Conservation (phyloP, 2,329 filamentous ascomycete genomes). For the Zasmidium angulare region DNA sequence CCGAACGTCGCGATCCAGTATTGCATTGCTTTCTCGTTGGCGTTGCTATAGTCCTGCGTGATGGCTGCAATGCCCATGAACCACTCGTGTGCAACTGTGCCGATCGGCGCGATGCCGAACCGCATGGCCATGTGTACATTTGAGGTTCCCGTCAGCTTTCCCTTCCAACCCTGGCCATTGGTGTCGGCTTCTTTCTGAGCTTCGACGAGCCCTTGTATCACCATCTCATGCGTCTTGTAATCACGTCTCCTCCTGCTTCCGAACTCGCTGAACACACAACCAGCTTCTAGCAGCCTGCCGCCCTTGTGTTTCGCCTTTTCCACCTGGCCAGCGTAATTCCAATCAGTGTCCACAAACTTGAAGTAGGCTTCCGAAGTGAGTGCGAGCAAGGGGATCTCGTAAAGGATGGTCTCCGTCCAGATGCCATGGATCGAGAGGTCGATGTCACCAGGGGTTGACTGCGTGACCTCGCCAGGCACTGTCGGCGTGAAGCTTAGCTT, state of each 20-base stretch:
- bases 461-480: constrained; percentile 63
- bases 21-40: constrained; percentile 78
- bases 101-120: constrained; percentile 78
- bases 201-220: constrained; percentile 80
- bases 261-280: constrained; percentile 91
- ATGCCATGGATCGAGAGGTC: constrained; percentile 74
- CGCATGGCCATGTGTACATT: constrained; percentile 98
- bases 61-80: constrained; percentile 98
- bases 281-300: constrained; percentile 70
- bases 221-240: constrained; percentile 91
- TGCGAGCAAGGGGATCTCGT: constrained; percentile 92
- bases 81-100: constrained; percentile 96
- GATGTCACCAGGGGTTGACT: constrained; percentile 63
- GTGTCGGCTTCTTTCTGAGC: constrained; percentile 70
- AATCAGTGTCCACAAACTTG: constrained; percentile 91
- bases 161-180: constrained; percentile 57
- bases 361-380: constrained; percentile 96
- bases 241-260: constrained; percentile 85
- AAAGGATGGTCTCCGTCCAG: constrained; percentile 95
- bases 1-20: constrained; percentile 95
- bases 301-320: constrained; percentile 84
- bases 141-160: constrained; percentile 82
- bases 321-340: constrained; percentile 84
- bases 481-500: constrained; percentile 63
- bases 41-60: constrained; percentile 76